Percentiles rank a stretch among this genome's conserved stretches.
Conservation (phyloP, 768 basidiomycete species). For the Russula sp. region DNA sequence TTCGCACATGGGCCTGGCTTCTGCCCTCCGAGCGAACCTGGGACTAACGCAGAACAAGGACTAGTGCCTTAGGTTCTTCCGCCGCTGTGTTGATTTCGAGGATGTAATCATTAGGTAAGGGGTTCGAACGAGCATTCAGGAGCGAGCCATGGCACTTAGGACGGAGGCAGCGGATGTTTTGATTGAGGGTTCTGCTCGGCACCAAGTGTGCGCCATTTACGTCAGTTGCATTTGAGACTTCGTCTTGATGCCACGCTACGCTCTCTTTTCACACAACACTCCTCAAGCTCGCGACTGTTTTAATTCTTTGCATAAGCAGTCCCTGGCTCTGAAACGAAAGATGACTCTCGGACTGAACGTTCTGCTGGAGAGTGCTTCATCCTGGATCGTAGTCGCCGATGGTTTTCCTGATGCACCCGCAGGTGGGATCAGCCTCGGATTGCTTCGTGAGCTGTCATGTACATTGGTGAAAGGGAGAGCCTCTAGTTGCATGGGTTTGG, state of each 20-base stretch:
- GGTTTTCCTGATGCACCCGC: background rate
- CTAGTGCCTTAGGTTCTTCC: background rate
- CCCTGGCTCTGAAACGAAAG: background rate
- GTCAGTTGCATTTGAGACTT: too few species aligned
- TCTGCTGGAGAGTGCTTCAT: background rate
- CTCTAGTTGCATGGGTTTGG: background rate
- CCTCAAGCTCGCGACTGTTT: background rate
- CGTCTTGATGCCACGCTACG: background rate
- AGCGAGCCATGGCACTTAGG: background rate
- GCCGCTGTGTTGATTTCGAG: background rate
- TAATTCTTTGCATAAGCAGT: background rate
- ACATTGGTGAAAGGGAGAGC: background rate
- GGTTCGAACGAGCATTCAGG: background rate
- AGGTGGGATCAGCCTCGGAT: background rate
- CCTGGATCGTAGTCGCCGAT: background rate
- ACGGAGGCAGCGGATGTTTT: background rate
- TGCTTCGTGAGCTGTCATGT: background rate
- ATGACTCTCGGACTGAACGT: background rate
- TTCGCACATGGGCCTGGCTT: background rate
- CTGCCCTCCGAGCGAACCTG: background rate
- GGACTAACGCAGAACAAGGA: background rate
- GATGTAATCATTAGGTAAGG: background rate
- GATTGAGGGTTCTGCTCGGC: background rate
- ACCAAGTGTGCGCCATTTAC: background rate
- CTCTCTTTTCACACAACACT: background rate